phyloP scores from a whole-genome alignment of 441 rosid genomes.

The Jatropha multifida region DNA sequence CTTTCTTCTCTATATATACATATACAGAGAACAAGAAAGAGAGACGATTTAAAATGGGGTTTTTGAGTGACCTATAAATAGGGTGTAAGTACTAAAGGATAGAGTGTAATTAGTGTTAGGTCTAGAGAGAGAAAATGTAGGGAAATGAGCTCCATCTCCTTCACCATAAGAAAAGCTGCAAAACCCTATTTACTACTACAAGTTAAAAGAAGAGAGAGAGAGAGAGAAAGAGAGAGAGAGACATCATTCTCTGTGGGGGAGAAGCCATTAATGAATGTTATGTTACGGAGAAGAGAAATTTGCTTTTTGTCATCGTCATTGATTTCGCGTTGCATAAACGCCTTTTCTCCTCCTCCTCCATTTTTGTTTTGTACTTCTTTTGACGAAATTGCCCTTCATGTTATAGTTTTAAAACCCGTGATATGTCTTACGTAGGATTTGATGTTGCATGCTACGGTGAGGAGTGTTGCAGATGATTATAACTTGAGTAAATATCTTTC shows the following conservation, averaged over 20 bases:
- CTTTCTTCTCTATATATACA: neutral
- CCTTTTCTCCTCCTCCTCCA: neutral
- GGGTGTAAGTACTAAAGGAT: no score
- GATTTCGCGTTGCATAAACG: neutral
- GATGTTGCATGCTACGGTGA: neutral
- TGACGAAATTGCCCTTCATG: conserved; percentile 3
- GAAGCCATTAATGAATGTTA: neutral
- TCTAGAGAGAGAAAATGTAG: neutral
- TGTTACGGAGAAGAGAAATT: neutral
- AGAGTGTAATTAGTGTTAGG: no score
- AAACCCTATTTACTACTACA: neutral
- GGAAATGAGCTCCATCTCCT: neutral
- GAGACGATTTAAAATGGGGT: neutral
- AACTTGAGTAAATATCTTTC: neutral
- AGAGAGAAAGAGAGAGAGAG: no score
- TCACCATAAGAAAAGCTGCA: conserved; percentile 4
- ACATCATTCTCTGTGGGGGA: neutral
- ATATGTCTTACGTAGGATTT: neutral
- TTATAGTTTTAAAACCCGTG: neutral
- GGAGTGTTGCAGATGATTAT: neutral
- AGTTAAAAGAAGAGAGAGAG: neutral
- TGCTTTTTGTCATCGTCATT: neutral
- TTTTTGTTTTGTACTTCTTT: neutral
- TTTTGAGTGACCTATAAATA: no score
- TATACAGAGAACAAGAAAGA: neutral